phyloP scores from a whole-genome alignment of 768 basidiomycete genomes.

The Leccinum arenicola region DNA sequence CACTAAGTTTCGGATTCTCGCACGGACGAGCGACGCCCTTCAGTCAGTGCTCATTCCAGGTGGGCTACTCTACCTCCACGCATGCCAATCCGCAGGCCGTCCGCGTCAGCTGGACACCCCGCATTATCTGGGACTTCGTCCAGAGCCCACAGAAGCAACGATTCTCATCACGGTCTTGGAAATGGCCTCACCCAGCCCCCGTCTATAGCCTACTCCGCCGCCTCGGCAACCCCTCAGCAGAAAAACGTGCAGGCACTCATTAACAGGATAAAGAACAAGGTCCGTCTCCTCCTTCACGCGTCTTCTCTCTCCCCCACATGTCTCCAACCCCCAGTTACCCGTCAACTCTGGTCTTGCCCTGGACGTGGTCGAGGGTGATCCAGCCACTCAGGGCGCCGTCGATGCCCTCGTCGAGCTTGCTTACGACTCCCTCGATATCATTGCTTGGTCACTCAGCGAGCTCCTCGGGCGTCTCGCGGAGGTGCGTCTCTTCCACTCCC shows the following conservation, averaged over 20 bases:
- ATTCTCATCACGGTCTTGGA: slow-evolving; percentile 49
- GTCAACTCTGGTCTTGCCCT: slow-evolving; percentile 77
- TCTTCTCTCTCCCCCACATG: not conserved
- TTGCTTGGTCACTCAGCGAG: slow-evolving; percentile 74
- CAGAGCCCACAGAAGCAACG: slow-evolving; percentile 60
- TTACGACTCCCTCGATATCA: slow-evolving; percentile 72
- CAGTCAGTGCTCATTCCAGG: slow-evolving; percentile 9
- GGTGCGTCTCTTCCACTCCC: slow-evolving; percentile 40
- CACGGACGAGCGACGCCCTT: slow-evolving; percentile 18
- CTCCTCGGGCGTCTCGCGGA: slow-evolving; percentile 75
- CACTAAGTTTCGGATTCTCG: slow-evolving; percentile 14
- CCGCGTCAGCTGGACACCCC: slow-evolving; percentile 50
- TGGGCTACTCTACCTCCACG: slow-evolving; percentile 21
- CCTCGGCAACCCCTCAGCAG: slow-evolving; percentile 62
- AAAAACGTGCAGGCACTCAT: slow-evolving; percentile 81
- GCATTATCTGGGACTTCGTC: slow-evolving; percentile 35
- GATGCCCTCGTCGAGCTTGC: slow-evolving; percentile 80
- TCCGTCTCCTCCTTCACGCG: slow-evolving; percentile 28
- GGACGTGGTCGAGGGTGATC: slow-evolving; percentile 72
- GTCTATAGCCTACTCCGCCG: slow-evolving; percentile 37
- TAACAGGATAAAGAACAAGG: slow-evolving; percentile 79
- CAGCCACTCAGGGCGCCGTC: slow-evolving; percentile 71
- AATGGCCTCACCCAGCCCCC: slow-evolving; percentile 33
- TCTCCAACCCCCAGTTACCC: slow-evolving; percentile 57
- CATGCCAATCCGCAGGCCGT: slow-evolving; percentile 59